Evolutionary conservation across 805 yeast species (phyloP).

Genomic region (Citeromyces matritensis): DNA sequence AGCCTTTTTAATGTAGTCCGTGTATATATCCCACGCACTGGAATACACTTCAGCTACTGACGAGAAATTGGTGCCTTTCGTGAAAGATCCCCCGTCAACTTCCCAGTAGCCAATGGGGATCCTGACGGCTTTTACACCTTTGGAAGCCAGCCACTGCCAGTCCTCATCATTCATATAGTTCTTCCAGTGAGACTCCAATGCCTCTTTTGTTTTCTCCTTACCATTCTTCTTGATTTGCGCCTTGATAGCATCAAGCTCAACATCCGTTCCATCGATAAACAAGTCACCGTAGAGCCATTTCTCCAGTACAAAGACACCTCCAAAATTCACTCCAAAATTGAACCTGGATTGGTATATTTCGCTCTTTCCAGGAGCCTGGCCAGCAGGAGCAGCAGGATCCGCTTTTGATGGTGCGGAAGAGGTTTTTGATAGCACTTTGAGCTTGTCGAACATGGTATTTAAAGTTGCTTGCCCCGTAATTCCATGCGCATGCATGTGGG

Average conservation of each 20-base stretch:
- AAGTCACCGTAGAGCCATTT: conserved; percentile 58
- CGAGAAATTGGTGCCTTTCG: conserved; percentile 49
- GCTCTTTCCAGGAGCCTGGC: conserved; percentile 18
- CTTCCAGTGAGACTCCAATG: conserved; percentile 53
- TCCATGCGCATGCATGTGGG: no score
- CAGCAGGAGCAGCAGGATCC: conserved; percentile 22
- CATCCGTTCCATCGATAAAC: conserved; percentile 41
- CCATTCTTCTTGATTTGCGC: conserved; percentile 33
- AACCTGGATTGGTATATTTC: conserved; percentile 43
- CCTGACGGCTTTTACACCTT: conserved; percentile 68
- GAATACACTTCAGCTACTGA: conserved; percentile 37
- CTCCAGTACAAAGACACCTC: conserved; percentile 68
- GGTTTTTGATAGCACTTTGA: not conserved
- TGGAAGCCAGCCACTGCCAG: conserved; percentile 59
- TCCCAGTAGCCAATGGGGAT: conserved; percentile 89
- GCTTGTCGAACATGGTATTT: conserved; percentile 1
- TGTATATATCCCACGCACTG: conserved; percentile 60
- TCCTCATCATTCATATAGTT: conserved; percentile 50
- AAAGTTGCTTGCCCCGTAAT: no score
- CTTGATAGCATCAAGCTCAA: conserved; percentile 63
- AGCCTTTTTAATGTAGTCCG: conserved; percentile 45
- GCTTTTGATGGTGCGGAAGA: conserved; percentile 3
- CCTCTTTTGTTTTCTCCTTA: conserved; percentile 31
- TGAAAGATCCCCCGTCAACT: conserved; percentile 46
- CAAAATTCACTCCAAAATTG: conserved; percentile 79